Base-by-base conservation (phyloP, 2,329 filamentous ascomycete species). In the Elsinoe perseae region DNA sequence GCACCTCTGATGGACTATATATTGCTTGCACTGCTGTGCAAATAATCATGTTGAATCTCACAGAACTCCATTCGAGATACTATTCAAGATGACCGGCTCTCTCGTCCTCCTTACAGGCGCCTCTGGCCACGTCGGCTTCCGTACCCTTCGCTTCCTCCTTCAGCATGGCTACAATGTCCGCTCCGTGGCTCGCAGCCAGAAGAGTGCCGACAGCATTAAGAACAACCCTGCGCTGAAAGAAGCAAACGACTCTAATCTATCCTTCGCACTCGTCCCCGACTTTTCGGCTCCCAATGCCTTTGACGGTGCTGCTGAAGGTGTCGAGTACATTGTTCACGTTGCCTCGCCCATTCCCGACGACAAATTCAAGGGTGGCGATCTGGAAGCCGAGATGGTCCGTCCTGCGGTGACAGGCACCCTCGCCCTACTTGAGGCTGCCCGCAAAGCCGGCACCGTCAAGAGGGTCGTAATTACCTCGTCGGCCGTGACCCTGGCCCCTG, bases 381-480 rank as follows among this genome's bases (percentile, higher is more conserved):
- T 56, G 2, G 40, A 52, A n/a, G 28, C 25, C 16, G 25, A 30
- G 4, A 48, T 61, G 21, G 59, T 64, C n/a, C 43, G 60, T 8
- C 62, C 65, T 0, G 65, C 65, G 14, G 62, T 75, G 27, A 64
- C 68, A 46, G 70, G 69, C 18, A 75, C 70, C 0, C 52, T 67
- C 3, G 63, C 63, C 4, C 66, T 76, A 5, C 64, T 77, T 2
- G 59, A 69, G 21, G 65, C 72, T 0, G 74, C 73, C 1, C 43
- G 63, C 14, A 69, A 69, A 54, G 57, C 56, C 4, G 58, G 62
- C 1, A 66, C 62, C 0, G 65, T 77, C n/a, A 65, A 69, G 56
- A 67, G 71, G 12, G 61, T 77, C 7, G 69, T 77, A 16, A 72
- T 77, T 50, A 77, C 75, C 10, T 62, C 61, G 16, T 66, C 62